Percentiles rank a stretch among this genome's conserved stretches.
These are phyloP conservation scores for Trichoderma semiorbis DNA, from an alignment of 2,329 filamentous ascomycete genomes.

Conservation along the genomic window DNA sequence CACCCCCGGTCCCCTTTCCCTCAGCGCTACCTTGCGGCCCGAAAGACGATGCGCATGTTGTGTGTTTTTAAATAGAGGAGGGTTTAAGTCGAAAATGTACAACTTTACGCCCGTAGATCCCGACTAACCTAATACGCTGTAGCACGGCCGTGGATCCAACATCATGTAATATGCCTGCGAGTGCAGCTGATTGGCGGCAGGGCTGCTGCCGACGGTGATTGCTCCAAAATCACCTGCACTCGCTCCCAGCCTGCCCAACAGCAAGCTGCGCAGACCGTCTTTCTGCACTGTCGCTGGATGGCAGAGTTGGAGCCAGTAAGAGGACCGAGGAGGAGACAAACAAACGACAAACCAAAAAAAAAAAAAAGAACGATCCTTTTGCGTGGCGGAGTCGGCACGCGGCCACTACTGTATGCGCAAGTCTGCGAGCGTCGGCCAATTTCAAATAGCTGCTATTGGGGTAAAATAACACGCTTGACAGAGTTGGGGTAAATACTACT, in stretches of 20 bases:
- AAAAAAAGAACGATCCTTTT: not conserved
- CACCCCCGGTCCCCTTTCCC: not conserved
- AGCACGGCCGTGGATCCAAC: not conserved
- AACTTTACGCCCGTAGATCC: constrained; percentile 5
- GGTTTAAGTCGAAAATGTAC: constrained; percentile 9
- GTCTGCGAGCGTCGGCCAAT: not conserved
- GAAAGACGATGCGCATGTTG: not conserved
- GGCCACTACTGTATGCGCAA: not conserved
- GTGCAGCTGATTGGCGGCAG: constrained; percentile 2
- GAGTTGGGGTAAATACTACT: not conserved
- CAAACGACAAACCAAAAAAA: not conserved
- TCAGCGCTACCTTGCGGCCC: constrained; percentile 14
- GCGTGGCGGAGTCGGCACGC: not conserved
- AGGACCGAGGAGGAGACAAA: not conserved
- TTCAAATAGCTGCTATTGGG: not conserved
- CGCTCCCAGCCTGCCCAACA: not conserved
- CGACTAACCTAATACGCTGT: not conserved
- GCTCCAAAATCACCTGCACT: not conserved
- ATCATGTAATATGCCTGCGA: not conserved
- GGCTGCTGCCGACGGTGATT: not conserved
- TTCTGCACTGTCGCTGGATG: constrained; percentile 9
- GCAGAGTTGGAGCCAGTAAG: not conserved
- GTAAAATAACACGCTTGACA: not conserved
- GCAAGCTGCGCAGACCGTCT: not conserved
- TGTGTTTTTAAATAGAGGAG: not conserved